A percentile compares a stretch with the other conserved stretches of the same genome.
phyloP scores from a whole-genome alignment of 345 rosid genomes.

The Murraya koenigii region DNA sequence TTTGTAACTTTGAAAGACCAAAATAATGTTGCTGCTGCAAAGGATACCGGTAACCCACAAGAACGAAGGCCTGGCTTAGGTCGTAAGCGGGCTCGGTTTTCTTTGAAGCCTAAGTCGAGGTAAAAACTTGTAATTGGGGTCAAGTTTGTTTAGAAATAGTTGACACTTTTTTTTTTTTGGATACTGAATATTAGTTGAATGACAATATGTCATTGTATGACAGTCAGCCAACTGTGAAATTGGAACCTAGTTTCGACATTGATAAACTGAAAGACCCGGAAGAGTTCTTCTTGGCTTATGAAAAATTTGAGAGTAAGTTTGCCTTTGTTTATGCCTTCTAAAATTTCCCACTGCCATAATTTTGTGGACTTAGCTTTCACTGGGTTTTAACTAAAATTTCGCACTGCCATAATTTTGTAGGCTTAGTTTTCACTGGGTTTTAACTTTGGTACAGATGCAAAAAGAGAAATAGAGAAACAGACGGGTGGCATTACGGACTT shows the following conservation, averaged over 20 bases:
- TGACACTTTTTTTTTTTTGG: background rate
- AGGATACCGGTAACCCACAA: slow-evolving; percentile 36
- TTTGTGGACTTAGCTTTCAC: slow-evolving; percentile 7
- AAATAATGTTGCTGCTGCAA: slow-evolving; percentile 23
- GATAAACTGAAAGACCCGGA: slow-evolving; percentile 60
- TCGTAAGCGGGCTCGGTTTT: slow-evolving; percentile 65
- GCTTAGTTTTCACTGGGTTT: slow-evolving; percentile 4
- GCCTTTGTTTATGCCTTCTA: background rate
- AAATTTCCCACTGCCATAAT: background rate
- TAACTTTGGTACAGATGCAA: slow-evolving; percentile 48
- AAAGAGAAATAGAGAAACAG: slow-evolving; percentile 68
- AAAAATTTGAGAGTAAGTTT: slow-evolving; percentile 58
- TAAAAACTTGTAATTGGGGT: slow-evolving; percentile 17
- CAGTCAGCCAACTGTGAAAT: slow-evolving; percentile 51
- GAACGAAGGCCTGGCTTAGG: slow-evolving; percentile 69
- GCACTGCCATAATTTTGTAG: slow-evolving; percentile 4
- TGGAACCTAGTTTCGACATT: slow-evolving; percentile 54
- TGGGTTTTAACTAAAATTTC: slow-evolving; percentile 10
- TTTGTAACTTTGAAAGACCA: slow-evolving; percentile 11
- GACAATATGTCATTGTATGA: slow-evolving; percentile 15
- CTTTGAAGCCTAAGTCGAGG: slow-evolving; percentile 62
- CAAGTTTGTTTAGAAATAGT: background rate
- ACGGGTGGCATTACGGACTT: slow-evolving; percentile 42
- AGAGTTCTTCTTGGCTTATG: slow-evolving; percentile 68
- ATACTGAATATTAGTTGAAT: slow-evolving; percentile 3